Evolutionary conservation across 352 stramenopile genomes (phyloP).

Genomic region (Phytophthora ramorum): DNA sequence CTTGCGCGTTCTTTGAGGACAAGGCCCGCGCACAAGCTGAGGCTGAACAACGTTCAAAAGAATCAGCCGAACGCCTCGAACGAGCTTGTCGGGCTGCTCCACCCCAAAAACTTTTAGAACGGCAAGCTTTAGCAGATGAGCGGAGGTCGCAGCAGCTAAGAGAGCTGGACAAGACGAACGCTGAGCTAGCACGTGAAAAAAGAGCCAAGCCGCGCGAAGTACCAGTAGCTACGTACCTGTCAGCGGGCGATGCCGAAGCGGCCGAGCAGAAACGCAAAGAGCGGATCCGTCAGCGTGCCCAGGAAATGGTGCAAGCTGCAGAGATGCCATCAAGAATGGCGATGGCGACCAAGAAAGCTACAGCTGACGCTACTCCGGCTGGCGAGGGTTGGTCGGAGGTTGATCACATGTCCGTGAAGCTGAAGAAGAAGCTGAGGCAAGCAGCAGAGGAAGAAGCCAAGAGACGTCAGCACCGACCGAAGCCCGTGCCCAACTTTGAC

Average conservation of each 20-base stretch:
- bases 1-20: constrained; percentile 66
- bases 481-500: constrained; percentile 73
- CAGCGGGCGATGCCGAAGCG: constrained; percentile 19
- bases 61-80: constrained; percentile 44
- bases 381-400: not conserved
- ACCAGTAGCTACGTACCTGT: constrained; percentile 60
- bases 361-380: not conserved
- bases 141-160: constrained; percentile 53
- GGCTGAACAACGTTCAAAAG: constrained; percentile 24
- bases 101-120: constrained; percentile 60
- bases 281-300: constrained; percentile 56
- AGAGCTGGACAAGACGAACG: constrained; percentile 44
- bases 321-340: constrained; percentile 65
- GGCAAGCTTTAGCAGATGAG: constrained; percentile 45
- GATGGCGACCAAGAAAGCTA: constrained; percentile 24
- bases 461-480: constrained; percentile 37
- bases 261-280: constrained; percentile 54
- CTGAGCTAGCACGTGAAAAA: constrained; percentile 46
- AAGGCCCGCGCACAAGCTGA: constrained; percentile 58
- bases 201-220: constrained; percentile 57
- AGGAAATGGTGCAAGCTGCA: constrained; percentile 48
- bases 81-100: constrained; percentile 55
- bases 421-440: constrained; percentile 56
- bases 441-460: constrained; percentile 47
- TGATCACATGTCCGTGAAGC: constrained; percentile 50